Base-by-base conservation (phyloP, 129 eudicot genomes). In the Helianthus annuus region DNA sequence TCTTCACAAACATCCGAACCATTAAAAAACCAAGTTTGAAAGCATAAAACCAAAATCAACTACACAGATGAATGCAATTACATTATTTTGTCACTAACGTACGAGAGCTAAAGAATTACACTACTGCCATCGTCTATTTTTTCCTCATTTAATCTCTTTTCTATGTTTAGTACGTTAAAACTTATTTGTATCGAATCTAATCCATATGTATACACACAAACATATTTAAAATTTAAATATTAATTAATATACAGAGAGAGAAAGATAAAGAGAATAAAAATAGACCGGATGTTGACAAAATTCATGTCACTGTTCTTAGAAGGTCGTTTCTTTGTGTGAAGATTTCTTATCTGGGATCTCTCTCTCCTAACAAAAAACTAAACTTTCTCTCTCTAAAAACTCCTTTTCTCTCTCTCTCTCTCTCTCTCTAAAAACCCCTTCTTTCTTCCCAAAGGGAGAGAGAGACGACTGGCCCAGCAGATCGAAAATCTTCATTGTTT, bases 341-440 rank as follows among this genome's bases (percentile, higher is more conserved):
- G 91, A 87, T 90, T 90, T 87, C 89, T 90, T 87, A 87, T 87
- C 89, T 87, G 89, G 89, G 97, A 90, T 87, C 89, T 85, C 95
- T 84, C 89, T 83, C 77, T 76, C 73, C 71, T 62, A 60, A 72
- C 45, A 29, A 59, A n/a, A 53, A 51, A 55, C 58, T 62, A 29
- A 60, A 52, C 72, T 82, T 68, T 68, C 76, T 79, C 74, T 83
- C 81, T 71, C 66, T 45, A 56, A 79, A 56, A 68, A 56, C 11
- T 53, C 19, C 27, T 49, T 49, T 29, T 66, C 61, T 5, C n/a
- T 60, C 53, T 66, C 38, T 67, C 61, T 66, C 59, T 66, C 73
- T 66, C 38, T 67, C 61, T 66, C 59, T 66, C 73, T 66, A 66
- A 24, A 54, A 64, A 69, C 70, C 57, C 71, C 40, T 68, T 69